phyloP scores from a whole-genome alignment of 192 early-diverging fungal genomes.

The Anaeromyces robustus region DNA sequence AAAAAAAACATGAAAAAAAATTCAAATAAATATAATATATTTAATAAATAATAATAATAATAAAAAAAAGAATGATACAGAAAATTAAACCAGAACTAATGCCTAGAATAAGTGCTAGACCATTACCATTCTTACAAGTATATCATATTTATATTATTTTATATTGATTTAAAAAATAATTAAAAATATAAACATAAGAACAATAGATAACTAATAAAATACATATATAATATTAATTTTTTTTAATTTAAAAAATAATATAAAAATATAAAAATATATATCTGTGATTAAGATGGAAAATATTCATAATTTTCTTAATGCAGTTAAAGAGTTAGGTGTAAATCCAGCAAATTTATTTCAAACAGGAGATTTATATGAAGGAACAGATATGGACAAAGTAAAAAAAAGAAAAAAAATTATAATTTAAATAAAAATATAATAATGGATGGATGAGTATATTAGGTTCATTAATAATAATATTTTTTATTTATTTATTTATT shows the following conservation, averaged over 20 bases:
- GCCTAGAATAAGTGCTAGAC: not conserved
- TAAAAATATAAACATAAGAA: not conserved
- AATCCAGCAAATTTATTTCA: constrained; percentile 60
- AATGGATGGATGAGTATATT: no score
- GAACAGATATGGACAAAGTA: constrained; percentile 55
- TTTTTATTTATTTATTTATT: no score
- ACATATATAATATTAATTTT: no score
- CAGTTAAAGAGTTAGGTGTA: constrained; percentile 48
- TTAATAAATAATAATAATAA: no score
- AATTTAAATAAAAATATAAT: not conserved
- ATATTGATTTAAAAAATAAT: no score
- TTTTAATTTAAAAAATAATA: no score
- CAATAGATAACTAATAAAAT: no score
- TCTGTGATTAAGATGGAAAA: constrained; percentile 86
- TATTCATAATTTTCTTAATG: constrained; percentile 56
- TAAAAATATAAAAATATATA: not conserved
- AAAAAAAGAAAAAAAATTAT: not conserved
- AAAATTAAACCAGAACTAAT: not conserved
- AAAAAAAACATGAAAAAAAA: no score
- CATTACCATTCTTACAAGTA: not conserved
- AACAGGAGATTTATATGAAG: constrained; percentile 66
- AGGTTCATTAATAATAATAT: no score
- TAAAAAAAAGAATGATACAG: not conserved
- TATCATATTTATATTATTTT: no score
- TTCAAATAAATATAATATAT: no score